These are phyloP conservation scores for Phytophthora pisi DNA, from an alignment of 352 stramenopile genomes.

Conservation along the genomic window DNA sequence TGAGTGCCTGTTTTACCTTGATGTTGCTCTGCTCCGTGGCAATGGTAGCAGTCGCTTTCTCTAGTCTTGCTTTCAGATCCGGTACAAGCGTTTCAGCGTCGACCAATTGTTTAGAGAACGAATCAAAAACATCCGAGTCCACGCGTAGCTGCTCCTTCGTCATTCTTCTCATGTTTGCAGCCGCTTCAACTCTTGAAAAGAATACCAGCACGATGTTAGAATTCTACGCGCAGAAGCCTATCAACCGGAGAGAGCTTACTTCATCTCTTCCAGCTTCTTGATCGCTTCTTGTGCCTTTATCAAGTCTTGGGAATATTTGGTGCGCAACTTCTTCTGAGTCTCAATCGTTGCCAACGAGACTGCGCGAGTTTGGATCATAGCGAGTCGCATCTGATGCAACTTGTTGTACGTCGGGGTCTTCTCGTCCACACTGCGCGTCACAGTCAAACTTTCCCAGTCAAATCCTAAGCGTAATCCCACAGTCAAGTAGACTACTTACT, in stretches of 20 bases:
- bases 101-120: constrained; percentile 71
- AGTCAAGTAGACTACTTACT: constrained; percentile 27
- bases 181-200: constrained; percentile 8
- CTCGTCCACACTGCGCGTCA: constrained; percentile 34
- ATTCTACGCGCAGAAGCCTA: too few relatives aligned
- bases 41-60: constrained; percentile 50
- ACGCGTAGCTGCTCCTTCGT: constrained; percentile 43
- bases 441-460: background rate
- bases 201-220: too few relatives aligned
- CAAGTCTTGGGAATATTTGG: constrained; percentile 60
- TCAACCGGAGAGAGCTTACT: constrained; percentile 30
- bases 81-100: constrained; percentile 52
- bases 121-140: constrained; percentile 72
- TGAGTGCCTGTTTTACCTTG: constrained; percentile 33
- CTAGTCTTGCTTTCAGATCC: constrained; percentile 42
- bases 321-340: constrained; percentile 42
- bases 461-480: too few relatives aligned
- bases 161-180: constrained; percentile 7
- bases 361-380: constrained; percentile 36
- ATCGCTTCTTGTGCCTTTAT: constrained; percentile 50
- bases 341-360: constrained; percentile 43
- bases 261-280: constrained; percentile 42
- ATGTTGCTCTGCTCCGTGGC: constrained; percentile 49
- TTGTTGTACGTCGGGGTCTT: constrained; percentile 60
- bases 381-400: constrained; percentile 67